Conservation (phyloP, 371 early-diverging fungal genomes). For the Rhizopus microsporus region DNA sequence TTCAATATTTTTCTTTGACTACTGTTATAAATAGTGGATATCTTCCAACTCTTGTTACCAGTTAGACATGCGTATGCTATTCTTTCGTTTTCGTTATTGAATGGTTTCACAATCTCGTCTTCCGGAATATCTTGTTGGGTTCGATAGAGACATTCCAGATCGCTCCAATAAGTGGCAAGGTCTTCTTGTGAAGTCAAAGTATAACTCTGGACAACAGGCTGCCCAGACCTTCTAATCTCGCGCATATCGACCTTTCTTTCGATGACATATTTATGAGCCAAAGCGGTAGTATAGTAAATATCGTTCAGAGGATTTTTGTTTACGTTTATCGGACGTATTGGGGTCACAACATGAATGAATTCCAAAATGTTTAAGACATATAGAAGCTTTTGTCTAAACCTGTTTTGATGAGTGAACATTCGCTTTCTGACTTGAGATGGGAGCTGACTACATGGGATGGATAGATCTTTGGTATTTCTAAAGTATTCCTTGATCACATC, state of each 20-base stretch:
- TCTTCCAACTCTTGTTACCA: slow-evolving; percentile 5
- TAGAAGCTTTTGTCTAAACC: slow-evolving; percentile 23
- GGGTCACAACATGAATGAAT: slow-evolving; percentile 1
- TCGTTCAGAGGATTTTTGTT: not conserved
- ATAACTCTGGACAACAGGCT: slow-evolving; percentile 21
- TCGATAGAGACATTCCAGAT: slow-evolving; percentile 34
- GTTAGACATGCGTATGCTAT: not conserved
- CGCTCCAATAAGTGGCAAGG: slow-evolving; percentile 39
- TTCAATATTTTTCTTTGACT: slow-evolving; percentile 18
- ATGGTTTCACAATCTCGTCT: slow-evolving; percentile 5
- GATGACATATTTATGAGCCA: slow-evolving; percentile 13
- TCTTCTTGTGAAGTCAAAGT: slow-evolving; percentile 18
- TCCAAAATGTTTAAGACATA: slow-evolving; percentile 10
- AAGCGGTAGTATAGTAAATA: not conserved
- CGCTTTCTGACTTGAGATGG: slow-evolving; percentile 11
- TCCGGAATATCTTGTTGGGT: not conserved
- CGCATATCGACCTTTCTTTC: slow-evolving; percentile 4
- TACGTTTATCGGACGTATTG: not conserved
- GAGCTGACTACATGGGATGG: slow-evolving; percentile 7
- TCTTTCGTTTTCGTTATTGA: not conserved
- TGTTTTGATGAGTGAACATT: slow-evolving; percentile 9
- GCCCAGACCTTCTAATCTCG: slow-evolving; percentile 7
- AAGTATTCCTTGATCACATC: slow-evolving; percentile 13
- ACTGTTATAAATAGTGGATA: not conserved
- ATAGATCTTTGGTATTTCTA: slow-evolving; percentile 7